Evolutionary conservation across 306 rosid genomes (phyloP), one percentile per base, ranked within the genome.

Genomic region (Sophora flavescens): DNA sequence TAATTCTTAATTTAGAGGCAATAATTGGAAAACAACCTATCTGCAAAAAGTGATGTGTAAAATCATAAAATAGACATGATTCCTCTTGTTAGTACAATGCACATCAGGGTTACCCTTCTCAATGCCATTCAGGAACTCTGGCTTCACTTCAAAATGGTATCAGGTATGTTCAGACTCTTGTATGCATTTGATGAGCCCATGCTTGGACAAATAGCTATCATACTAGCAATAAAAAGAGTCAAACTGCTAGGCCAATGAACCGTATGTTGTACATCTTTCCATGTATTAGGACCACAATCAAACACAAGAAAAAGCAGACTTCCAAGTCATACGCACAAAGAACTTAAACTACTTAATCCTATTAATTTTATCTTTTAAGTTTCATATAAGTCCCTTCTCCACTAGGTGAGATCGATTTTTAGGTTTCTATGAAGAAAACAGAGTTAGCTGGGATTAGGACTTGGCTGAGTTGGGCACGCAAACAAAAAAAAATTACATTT

Each of bases 131-230:
- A 95, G 89, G 87, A 80, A 92, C 79, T 95, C 99, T 42, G 78
- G 87, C 78, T 92, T 92, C 62, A 95, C 99, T 82, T 92, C 99
- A 82, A 95, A 95, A 86, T 95, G 96, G 82, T 95, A 95, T 90
- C 97, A 92, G n/a, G 99, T 95, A 82, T 89, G 85, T 82, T 95
- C 97, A 18, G 91, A 76, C 83, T 92, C 97, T 32, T 95, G 79
- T 88, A 95, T 33, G 99, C 99, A 80, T 95, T 95, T 80, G 99
- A 92, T 53, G 92, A 87, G 28, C 99, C 99, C 99, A 60, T 95
- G 99, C 84, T 95, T 95, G 82, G 97, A 95, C 89, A 95, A 87
- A 87, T 90, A 95, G 84, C 97, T 90, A 84, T 95, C 99, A 82
- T 92, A 95, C 99, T 95, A 90, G 74, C 79, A 78, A 88, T 68